Percentiles rank a stretch among this genome's conserved stretches.
These are phyloP conservation scores for Cladophialophora immunda DNA, from an alignment of 2,329 filamentous ascomycete species.

Conservation along the genomic window DNA sequence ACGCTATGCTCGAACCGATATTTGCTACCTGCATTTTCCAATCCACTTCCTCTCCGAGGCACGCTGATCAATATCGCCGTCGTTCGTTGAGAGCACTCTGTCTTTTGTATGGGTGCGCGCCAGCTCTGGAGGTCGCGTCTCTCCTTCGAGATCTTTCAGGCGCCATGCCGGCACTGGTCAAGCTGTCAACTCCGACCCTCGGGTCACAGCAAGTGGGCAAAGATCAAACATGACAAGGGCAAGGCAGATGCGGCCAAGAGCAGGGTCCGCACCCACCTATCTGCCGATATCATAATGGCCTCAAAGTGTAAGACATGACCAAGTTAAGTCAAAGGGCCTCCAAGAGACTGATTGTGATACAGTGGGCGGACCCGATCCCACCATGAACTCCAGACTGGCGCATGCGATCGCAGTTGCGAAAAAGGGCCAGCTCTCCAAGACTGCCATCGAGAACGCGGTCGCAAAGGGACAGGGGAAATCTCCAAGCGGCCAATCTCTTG, in stretches of 20 bases:
- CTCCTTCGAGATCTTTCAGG: conserved; percentile 27
- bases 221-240: conserved; percentile 94
- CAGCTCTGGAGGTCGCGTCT: conserved; percentile 21
- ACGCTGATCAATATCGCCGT: not conserved
- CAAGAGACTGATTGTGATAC: conserved; percentile 17
- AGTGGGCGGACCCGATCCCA: conserved; percentile 80
- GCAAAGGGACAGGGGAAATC: conserved; percentile 88
- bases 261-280: conserved; percentile 71
- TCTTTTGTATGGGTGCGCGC: conserved; percentile 29
- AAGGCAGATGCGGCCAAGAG: conserved; percentile 80
- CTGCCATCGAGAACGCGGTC: conserved; percentile 83
- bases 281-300: conserved; percentile 76
- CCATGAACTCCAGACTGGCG: conserved; percentile 78
- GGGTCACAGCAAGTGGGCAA: conserved; percentile 94
- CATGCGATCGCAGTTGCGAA: conserved; percentile 78
- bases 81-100: not conserved
- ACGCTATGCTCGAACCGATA: not conserved
- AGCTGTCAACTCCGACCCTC: conserved; percentile 49
- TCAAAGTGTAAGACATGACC: conserved; percentile 69
- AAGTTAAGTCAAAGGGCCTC: not conserved
- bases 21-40: not conserved
- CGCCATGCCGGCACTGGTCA: conserved; percentile 34
- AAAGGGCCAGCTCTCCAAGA: conserved; percentile 85
- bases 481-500: conserved; percentile 76
- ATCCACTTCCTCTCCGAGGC: not conserved